phyloP scores from a whole-genome alignment of 495 filamentous ascomycete species.

The Xylaria grammica region DNA sequence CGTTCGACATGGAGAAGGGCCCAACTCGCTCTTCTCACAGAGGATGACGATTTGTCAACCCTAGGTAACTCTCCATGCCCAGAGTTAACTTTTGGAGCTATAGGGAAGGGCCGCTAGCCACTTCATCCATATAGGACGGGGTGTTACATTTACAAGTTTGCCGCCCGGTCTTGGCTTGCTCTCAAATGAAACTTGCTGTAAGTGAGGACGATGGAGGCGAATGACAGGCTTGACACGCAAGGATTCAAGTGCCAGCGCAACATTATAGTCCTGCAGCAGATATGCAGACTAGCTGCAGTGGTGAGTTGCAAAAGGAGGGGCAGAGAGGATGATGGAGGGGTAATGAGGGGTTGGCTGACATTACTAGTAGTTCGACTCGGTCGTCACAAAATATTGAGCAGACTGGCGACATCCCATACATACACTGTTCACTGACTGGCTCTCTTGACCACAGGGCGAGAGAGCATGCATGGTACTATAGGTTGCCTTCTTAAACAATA shows the following conservation, averaged over 20 bases:
- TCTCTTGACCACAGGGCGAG: no score
- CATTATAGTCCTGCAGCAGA: constrained; percentile 36
- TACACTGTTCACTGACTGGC: background rate
- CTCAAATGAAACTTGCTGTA: background rate
- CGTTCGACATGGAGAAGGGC: background rate
- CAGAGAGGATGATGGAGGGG: constrained; percentile 40
- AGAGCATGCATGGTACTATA: no score
- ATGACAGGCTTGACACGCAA: background rate
- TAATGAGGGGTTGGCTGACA: constrained; percentile 38
- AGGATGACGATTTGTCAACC: background rate
- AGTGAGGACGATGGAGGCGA: background rate
- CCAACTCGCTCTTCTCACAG: background rate
- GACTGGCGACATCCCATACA: background rate
- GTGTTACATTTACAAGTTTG: background rate
- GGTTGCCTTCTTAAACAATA: no score
- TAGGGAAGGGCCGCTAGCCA: background rate
- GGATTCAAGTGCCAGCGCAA: constrained; percentile 35
- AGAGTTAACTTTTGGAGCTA: background rate
- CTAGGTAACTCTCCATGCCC: no score
- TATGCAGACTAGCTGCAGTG: constrained; percentile 36
- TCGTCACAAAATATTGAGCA: background rate
- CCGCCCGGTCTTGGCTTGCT: constrained; percentile 1
- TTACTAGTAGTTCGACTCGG: constrained; percentile 1
- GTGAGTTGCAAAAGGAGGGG: constrained; percentile 37
- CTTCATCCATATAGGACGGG: background rate